These are phyloP conservation scores for Hebeloma cylindrosporum DNA, from an alignment of 768 basidiomycete species.

Conservation along the genomic window DNA sequence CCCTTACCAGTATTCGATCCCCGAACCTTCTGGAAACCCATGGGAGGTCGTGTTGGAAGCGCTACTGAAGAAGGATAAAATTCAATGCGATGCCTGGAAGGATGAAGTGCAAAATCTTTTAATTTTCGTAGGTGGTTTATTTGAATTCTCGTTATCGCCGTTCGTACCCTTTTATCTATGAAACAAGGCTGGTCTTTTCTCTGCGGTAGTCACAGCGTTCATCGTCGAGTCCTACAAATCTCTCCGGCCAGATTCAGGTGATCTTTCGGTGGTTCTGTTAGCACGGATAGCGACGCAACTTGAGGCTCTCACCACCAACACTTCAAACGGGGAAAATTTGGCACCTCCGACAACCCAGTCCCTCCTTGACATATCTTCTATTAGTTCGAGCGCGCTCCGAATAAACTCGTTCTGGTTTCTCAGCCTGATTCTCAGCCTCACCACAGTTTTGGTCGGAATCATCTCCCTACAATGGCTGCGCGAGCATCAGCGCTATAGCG, in stretches of 20 bases:
- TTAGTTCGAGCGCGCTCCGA: not conserved
- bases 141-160: no score
- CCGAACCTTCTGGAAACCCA: not conserved
- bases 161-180: no score
- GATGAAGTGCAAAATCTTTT: slow-evolving; percentile 1
- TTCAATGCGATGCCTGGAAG: not conserved
- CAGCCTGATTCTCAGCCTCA: slow-evolving; percentile 18
- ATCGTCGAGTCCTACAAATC: slow-evolving; percentile 7
- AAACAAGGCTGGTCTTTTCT: slow-evolving; percentile 8
- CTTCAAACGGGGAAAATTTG: no score
- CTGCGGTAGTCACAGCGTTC: slow-evolving; percentile 5
- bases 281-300: not conserved
- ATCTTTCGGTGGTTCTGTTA: not conserved
- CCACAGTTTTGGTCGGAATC: slow-evolving; percentile 18
- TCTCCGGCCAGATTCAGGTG: not conserved
- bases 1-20: no score
- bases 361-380: no score
- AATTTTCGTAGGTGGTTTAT: not conserved
- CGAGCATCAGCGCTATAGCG: slow-evolving; percentile 13
- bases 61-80: not conserved
- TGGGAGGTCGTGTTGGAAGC: not conserved
- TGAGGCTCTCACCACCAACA: not conserved
- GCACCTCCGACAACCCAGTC: no score
- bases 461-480: slow-evolving; percentile 20
- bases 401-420: slow-evolving; percentile 17